phyloP scores from a whole-genome alignment of 345 rosid species.

The Gossypium ekmanianum region DNA sequence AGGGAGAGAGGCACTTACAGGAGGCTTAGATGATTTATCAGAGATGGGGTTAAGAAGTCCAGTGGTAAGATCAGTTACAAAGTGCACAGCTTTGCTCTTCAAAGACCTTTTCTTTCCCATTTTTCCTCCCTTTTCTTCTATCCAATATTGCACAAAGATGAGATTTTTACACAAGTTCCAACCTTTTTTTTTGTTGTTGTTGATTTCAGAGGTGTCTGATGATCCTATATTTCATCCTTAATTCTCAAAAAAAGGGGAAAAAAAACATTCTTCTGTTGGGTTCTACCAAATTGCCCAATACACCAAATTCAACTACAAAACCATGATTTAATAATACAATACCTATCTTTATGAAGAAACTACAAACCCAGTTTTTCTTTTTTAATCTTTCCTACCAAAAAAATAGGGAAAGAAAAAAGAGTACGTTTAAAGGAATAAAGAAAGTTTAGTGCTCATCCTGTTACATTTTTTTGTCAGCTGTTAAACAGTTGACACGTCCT shows the following conservation, averaged over 20 bases:
- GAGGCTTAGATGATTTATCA: slow-evolving; percentile 56
- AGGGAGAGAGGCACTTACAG: slow-evolving; percentile 11
- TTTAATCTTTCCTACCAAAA: no score
- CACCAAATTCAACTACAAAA: slow-evolving; percentile 10
- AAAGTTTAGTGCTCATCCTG: no score
- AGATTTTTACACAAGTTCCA: slow-evolving; percentile 7
- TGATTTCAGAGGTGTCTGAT: slow-evolving; percentile 7
- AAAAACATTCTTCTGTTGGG: background rate
- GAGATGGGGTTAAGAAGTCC: slow-evolving; percentile 91
- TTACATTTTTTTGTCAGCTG: no score
- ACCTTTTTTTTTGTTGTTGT: background rate
- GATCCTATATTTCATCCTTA: slow-evolving; percentile 19
- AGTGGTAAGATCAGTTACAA: slow-evolving; percentile 93
- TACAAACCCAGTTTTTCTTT: background rate
- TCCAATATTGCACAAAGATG: background rate
- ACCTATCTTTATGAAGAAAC: background rate
- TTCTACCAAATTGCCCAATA: background rate
- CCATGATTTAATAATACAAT: background rate
- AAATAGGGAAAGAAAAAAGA: no score
- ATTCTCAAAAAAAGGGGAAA: background rate
- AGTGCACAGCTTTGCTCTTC: slow-evolving; percentile 88
- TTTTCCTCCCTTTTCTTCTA: slow-evolving; percentile 16
- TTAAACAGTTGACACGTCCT: no score
- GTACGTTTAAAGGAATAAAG: no score
- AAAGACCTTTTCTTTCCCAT: slow-evolving; percentile 72